A percentile compares a stretch with the other conserved stretches of the same genome.
Evolutionary conservation across 306 rosid genomes (phyloP).

Genomic region (Alnus glutinosa): DNA sequence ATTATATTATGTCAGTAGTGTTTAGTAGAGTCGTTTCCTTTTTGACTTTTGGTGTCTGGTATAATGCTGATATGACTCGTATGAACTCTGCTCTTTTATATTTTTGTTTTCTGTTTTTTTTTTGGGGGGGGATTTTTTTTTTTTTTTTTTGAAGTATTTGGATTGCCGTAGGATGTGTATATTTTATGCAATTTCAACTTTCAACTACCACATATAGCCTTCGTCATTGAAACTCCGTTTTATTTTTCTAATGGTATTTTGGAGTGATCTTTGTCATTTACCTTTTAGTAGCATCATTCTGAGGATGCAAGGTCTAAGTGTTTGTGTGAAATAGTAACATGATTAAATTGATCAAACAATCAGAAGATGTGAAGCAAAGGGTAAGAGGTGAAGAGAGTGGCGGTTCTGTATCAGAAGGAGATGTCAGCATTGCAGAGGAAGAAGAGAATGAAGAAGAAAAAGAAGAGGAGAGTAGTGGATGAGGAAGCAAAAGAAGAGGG

Average conservation of each 20-base stretch:
- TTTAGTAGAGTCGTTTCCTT: neutral
- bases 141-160: no score
- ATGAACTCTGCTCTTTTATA: no score
- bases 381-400: slow-evolving; percentile 30
- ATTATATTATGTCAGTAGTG: neutral
- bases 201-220: slow-evolving; percentile 18
- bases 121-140: no score
- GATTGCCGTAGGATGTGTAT: neutral
- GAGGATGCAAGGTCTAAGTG: no score
- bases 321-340: no score
- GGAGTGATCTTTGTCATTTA: slow-evolving; percentile 4
- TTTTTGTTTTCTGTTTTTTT: no score
- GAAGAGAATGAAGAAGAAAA: slow-evolving; percentile 16
- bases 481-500: slow-evolving; percentile 29
- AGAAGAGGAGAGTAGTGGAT: neutral
- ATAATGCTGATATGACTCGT: neutral
- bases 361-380: slow-evolving; percentile 32
- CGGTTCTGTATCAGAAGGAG: slow-evolving; percentile 31
- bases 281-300: neutral
- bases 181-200: slow-evolving; percentile 18
- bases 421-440: slow-evolving; percentile 19
- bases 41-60: neutral
- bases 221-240: neutral
- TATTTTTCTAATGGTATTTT: slow-evolving; percentile 3
- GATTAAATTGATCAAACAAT: neutral